phyloP scores from a whole-genome alignment of 352 stramenopile genomes.

The Phytophthora constricta region DNA sequence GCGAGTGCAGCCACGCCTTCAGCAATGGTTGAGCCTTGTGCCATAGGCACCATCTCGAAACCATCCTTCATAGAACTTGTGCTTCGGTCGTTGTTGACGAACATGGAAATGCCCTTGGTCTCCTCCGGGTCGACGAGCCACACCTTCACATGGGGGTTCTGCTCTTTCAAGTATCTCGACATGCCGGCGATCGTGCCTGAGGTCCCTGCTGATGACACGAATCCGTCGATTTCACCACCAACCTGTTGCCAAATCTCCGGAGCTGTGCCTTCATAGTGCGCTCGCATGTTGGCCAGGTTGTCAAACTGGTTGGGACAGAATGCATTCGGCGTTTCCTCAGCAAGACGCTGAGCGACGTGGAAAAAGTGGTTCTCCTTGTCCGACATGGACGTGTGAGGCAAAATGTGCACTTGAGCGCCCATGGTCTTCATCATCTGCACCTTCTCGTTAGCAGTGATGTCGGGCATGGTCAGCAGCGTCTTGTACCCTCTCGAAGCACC shows the following conservation, averaged over 20 bases:
- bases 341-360: slow-evolving; percentile 67
- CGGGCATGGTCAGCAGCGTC: slow-evolving; percentile 77
- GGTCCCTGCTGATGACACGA: slow-evolving; percentile 91
- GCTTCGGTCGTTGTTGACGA: slow-evolving; percentile 68
- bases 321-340: slow-evolving; percentile 36
- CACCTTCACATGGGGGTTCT: slow-evolving; percentile 61
- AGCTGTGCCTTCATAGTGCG: slow-evolving; percentile 81
- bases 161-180: slow-evolving; percentile 94
- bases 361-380: slow-evolving; percentile 83
- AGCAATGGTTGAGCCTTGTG: slow-evolving; percentile 89
- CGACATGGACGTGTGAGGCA: slow-evolving; percentile 66
- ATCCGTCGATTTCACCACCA: slow-evolving; percentile 89
- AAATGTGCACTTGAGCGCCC: slow-evolving; percentile 68
- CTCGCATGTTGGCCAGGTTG: slow-evolving; percentile 74
- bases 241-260: slow-evolving; percentile 92
- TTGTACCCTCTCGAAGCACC: slow-evolving; percentile 87
- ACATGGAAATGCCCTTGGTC: slow-evolving; percentile 86
- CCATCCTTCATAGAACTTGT: slow-evolving; percentile 86
- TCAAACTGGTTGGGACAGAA: slow-evolving; percentile 83
- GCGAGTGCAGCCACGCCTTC: slow-evolving; percentile 93
- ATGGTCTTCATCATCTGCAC: slow-evolving; percentile 83
- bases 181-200: slow-evolving; percentile 93
- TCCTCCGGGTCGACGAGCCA: slow-evolving; percentile 85
- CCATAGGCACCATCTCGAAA: slow-evolving; percentile 88
- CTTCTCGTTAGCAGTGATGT: slow-evolving; percentile 76